phyloP scores from a whole-genome alignment of 2,329 filamentous ascomycete genomes.

The Fusarium sulawesiense region DNA sequence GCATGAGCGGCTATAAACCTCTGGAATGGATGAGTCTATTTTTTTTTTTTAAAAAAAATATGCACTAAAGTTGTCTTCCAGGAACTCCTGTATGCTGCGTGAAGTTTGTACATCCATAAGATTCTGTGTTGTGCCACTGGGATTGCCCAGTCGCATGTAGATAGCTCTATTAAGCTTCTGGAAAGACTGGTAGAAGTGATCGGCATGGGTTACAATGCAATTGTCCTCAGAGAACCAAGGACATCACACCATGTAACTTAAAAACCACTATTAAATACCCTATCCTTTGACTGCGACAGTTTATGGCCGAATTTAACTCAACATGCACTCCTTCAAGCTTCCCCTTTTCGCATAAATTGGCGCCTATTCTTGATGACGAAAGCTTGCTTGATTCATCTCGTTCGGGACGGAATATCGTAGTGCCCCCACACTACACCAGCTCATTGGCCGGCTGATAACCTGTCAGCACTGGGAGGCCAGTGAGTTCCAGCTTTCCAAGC shows the following conservation, averaged over 20 bases:
- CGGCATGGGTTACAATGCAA: neutral
- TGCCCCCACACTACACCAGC: neutral
- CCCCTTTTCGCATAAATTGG: slow-evolving; percentile 35
- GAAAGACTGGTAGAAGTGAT: neutral
- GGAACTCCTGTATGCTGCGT: neutral
- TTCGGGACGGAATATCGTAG: slow-evolving; percentile 36
- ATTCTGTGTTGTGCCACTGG: neutral
- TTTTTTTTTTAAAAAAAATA: neutral
- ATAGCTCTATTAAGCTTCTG: neutral
- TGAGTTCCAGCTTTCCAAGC: slow-evolving; percentile 19
- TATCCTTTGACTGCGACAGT: neutral
- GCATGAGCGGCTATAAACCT: neutral
- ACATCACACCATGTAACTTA: neutral
- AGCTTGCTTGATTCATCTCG: slow-evolving; percentile 31
- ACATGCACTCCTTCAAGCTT: slow-evolving; percentile 5
- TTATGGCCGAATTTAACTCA: neutral
- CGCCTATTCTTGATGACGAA: slow-evolving; percentile 28
- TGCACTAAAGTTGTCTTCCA: neutral
- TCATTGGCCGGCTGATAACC: slow-evolving; percentile 27
- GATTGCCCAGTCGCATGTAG: neutral
- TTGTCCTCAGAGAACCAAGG: neutral
- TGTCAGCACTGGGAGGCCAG: slow-evolving; percentile 32
- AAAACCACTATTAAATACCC: neutral
- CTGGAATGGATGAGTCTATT: neutral
- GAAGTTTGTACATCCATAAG: neutral